Conservation (phyloP, 2,329 filamentous ascomycete species). For the Metarhizium guizhouense region DNA sequence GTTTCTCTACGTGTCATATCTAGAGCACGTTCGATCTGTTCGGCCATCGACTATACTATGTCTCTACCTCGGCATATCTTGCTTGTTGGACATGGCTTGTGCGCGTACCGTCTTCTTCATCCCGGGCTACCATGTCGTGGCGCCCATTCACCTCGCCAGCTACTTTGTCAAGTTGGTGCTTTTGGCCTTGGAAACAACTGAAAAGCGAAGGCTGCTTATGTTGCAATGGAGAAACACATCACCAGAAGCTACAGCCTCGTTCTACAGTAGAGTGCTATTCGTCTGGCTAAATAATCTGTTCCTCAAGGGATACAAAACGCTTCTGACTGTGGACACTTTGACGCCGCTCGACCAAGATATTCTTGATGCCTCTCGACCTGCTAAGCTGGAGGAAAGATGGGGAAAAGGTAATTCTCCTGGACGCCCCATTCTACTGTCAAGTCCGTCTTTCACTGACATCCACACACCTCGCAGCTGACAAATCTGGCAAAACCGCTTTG, state of each 20-base stretch:
- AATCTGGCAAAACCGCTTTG: not conserved
- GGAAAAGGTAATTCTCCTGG: not conserved
- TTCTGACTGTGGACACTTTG: not conserved
- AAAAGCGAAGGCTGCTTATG: not conserved
- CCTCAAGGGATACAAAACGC: not conserved
- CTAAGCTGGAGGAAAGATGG: not conserved
- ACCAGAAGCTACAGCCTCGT: not conserved
- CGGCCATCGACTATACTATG: slow-evolving; percentile 22
- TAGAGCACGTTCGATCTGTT: slow-evolving; percentile 24
- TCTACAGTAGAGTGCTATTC: not conserved
- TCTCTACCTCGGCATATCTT: slow-evolving; percentile 18
- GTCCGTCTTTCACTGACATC: not conserved
- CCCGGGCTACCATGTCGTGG: slow-evolving; percentile 11
- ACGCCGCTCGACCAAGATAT: not conserved
- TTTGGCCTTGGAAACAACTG: slow-evolving; percentile 8
- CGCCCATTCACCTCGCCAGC: slow-evolving; percentile 15
- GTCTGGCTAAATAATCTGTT: not conserved
- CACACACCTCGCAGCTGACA: not conserved
- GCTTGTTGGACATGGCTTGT: slow-evolving; percentile 22
- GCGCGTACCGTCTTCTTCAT: slow-evolving; percentile 23
- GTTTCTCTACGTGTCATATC: slow-evolving; percentile 17
- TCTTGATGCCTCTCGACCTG: not conserved
- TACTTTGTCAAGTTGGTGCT: slow-evolving; percentile 19
- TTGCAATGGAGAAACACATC: not conserved
- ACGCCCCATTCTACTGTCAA: not conserved